Base-by-base conservation (phyloP, 164 flowering plant genomes). In the Piper longum region DNA sequence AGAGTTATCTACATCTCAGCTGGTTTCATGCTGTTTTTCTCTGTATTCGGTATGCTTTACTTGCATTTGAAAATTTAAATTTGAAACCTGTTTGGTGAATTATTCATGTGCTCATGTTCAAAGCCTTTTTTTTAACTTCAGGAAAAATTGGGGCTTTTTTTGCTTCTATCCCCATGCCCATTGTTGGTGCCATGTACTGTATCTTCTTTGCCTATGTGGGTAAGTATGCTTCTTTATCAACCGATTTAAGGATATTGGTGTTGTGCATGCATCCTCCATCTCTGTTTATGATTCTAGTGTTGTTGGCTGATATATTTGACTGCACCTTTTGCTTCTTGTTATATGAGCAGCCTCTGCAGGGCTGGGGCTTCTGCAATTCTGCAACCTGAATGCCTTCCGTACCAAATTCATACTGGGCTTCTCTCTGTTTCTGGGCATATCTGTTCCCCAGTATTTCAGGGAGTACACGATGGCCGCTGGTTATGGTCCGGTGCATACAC, bases 311-410 rank as follows among this genome's bases (percentile, higher is more conserved):
- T 14, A 45, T 14, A 3, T 45, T 45, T 45, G 12, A 45, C 12
- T 3, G 7, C 52, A 45, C 52, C 3, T 45, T 45, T 45, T 45
- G 7, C 9, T 45, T 45, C 5, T 43, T 43, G 45, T 70, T 44
- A 44, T 63, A 56, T 4, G 55, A 59, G 73, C 96, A 93, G 99
- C 79, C 71, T 80, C 97, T 45, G 95, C 96, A 41, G 95, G 99
- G 36, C 79, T 93, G 17, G 82, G 85, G 12, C 73, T 85, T 13
- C 91, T 93, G 42, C 99, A 90, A 70, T 93, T 84, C 81, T 93
- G 97, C 92, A 84, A 91, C 78, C 78, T 93, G 65, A 91, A 93
- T 78, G 88, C 95, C 79, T 85, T 84, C 78, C 80, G 97, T 62
- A 76, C 95, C 6, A 87, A 74, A 72, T 93, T 93, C 73, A 90